These are phyloP conservation scores for Terfezia boudieri DNA, from an alignment of 495 filamentous ascomycete genomes.

Conservation along the genomic window DNA sequence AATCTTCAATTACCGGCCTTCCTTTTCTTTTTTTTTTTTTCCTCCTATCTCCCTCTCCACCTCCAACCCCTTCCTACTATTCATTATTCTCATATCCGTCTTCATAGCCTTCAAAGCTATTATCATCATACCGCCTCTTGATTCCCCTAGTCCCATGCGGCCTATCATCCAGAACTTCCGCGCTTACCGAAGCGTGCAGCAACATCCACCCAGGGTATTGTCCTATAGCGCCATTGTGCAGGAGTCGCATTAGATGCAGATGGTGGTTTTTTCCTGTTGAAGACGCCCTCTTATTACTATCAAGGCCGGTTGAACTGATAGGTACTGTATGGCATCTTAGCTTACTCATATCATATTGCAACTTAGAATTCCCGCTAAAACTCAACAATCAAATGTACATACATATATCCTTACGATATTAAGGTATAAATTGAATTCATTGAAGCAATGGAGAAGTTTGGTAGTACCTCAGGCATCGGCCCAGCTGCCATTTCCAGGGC, in stretches of 20 bases:
- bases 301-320: slow-evolving; percentile 24
- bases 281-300: slow-evolving; percentile 28
- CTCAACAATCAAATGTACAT: slow-evolving; percentile 1
- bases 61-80: slow-evolving; percentile 18
- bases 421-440: no score
- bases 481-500: slow-evolving; percentile 14
- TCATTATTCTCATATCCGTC: slow-evolving; percentile 36
- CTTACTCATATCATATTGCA: no score
- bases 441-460: slow-evolving; percentile 4
- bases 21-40: slow-evolving; percentile 16
- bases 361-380: slow-evolving; percentile 4
- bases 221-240: slow-evolving; percentile 11
- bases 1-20: no score
- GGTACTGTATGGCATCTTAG: no score
- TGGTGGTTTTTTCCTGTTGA: slow-evolving; percentile 11
- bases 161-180: slow-evolving; percentile 21
- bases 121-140: slow-evolving; percentile 49
- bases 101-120: slow-evolving; percentile 46
- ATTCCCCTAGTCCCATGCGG: slow-evolving; percentile 21
- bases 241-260: slow-evolving; percentile 13
- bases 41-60: slow-evolving; percentile 12
- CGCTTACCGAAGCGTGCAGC: slow-evolving; percentile 11
- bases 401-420: neutral
- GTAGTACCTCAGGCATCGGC: slow-evolving; percentile 15
- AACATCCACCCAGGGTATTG: slow-evolving; percentile 18